Conservation (phyloP, 176 grass and related monocot genomes). For the Lolium multiflorum region DNA sequence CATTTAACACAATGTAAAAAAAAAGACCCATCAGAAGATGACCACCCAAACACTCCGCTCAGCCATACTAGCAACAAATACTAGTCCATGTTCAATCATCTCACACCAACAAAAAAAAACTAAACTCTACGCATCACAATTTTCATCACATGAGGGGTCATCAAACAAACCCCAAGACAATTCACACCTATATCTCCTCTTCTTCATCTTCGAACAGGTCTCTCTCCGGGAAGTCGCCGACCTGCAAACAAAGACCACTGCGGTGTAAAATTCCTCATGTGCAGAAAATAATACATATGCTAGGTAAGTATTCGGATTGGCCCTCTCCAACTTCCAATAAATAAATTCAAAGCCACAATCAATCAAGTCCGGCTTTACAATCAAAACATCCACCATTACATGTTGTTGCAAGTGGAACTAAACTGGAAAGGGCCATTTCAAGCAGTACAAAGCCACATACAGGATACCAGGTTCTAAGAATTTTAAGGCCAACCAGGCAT, state of each 20-base stretch:
- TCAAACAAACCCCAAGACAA: not conserved
- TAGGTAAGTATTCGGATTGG: not conserved
- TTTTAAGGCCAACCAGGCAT: not conserved
- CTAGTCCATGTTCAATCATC: not conserved
- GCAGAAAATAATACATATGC: not conserved
- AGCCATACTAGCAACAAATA: not conserved
- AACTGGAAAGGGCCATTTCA: not conserved
- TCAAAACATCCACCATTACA: not conserved
- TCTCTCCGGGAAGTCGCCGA: slow-evolving; percentile 85
- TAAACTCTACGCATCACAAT: not conserved
- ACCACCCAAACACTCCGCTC: not conserved
- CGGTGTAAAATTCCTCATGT: not conserved
- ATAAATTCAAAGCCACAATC: not conserved
- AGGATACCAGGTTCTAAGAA: not conserved
- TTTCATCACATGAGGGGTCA: not conserved
- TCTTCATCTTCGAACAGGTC: slow-evolving; percentile 97
- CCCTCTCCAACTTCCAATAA: not conserved
- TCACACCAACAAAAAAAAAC: not conserved
- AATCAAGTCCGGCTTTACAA: not conserved
- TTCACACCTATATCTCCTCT: slow-evolving; percentile 66
- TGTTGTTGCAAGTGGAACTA: not conserved
- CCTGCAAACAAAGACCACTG: slow-evolving; percentile 45
- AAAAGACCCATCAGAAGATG: not conserved
- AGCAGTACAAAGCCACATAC: not conserved
- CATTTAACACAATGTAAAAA: not conserved